Conservation (phyloP, 2,329 filamentous ascomycete species). For the Hymenoscyphus infarciens region DNA sequence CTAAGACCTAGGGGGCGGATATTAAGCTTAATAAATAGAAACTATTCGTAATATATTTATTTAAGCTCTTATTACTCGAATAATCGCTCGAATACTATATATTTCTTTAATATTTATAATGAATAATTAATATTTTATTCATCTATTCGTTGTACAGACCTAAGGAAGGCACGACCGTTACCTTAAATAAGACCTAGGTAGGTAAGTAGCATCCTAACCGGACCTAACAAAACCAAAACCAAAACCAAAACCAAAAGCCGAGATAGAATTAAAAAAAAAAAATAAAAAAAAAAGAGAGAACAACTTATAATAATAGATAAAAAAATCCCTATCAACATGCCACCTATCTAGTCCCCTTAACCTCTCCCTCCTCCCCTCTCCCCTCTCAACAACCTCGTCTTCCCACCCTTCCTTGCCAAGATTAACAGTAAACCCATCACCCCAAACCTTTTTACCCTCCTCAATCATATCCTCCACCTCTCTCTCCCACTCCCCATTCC, state of each 20-base stretch:
- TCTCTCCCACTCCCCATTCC: neutral
- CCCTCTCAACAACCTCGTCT: conserved; percentile 42
- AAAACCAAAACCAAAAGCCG: neutral
- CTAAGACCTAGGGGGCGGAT: too few species aligned
- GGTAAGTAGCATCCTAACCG: too few species aligned
- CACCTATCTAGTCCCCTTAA: conserved; percentile 51
- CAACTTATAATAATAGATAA: conserved; percentile 55
- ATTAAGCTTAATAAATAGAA: too few species aligned
- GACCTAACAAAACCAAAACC: neutral
- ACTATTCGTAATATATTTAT: too few species aligned
- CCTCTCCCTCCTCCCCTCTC: conserved; percentile 46
- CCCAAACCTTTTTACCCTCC: conserved; percentile 43
- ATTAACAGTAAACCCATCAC: conserved; percentile 67
- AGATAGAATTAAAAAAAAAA: neutral
- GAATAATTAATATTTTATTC: too few species aligned
- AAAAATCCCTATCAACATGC: conserved; percentile 72
- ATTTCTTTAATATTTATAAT: too few species aligned
- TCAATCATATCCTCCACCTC: neutral
- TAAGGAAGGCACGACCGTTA: neutral
- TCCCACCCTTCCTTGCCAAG: conserved; percentile 52
- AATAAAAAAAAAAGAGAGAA: too few species aligned
- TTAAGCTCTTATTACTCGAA: too few species aligned
- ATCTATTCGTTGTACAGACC: too few species aligned
- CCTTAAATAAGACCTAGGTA: too few species aligned
- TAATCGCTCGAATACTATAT: too few species aligned